These are phyloP conservation scores for Protostelium mycophagum DNA, from an alignment of 78 protist genomes.

Conservation along the genomic window DNA sequence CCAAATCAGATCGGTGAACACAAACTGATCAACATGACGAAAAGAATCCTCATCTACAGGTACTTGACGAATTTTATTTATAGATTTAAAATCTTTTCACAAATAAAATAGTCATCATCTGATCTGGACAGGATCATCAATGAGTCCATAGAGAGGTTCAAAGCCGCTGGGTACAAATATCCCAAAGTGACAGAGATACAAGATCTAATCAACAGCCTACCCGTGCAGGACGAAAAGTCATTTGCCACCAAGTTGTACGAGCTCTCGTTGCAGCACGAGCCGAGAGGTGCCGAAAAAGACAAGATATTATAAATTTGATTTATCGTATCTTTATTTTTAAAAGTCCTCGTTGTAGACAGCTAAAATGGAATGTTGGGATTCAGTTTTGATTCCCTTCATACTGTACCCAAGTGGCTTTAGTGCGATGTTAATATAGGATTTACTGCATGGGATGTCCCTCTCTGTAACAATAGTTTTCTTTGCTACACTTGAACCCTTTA, in stretches of 20 bases:
- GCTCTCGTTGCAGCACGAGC: not conserved
- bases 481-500: too few relatives aligned
- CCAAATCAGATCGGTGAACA: constrained; percentile 24
- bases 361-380: too few relatives aligned
- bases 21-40: constrained; percentile 22
- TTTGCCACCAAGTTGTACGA: not conserved
- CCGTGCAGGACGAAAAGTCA: not conserved
- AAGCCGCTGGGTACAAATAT: not conserved
- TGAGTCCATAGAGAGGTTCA: not conserved
- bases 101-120: not conserved
- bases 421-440: too few relatives aligned
- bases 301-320: too few relatives aligned
- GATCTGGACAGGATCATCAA: not conserved
- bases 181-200: not conserved
- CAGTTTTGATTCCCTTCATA: too few relatives aligned
- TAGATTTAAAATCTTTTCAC: too few relatives aligned
- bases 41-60: constrained; percentile 6
- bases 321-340: too few relatives aligned
- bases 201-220: not conserved
- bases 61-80: too few relatives aligned
- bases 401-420: too few relatives aligned
- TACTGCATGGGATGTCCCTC: too few relatives aligned
- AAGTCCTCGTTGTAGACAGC: too few relatives aligned
- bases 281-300: not conserved
- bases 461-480: too few relatives aligned